Percentiles rank a stretch among this genome's conserved stretches.
Conservation (phyloP, 352 stramenopile species). For the Pythium insidiosum region DNA sequence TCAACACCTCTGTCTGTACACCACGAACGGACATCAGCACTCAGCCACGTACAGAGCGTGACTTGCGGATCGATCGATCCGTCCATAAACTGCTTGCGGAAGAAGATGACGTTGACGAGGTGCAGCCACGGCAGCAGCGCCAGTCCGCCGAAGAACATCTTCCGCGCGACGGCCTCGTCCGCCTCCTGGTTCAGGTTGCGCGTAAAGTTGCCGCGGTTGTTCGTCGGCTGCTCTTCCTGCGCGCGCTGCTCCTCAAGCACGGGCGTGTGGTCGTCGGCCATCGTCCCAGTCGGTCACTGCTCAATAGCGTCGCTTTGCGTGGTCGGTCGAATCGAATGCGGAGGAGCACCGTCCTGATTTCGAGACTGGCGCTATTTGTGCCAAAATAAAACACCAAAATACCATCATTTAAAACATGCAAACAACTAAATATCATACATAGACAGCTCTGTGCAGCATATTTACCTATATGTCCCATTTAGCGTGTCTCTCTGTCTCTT, state of each 20-base stretch:
- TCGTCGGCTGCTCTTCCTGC: conserved; percentile 17
- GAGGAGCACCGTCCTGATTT: too few relatives aligned
- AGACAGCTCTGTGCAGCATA: too few relatives aligned
- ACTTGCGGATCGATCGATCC: conserved; percentile 47
- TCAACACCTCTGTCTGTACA: not conserved
- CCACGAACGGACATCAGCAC: not conserved
- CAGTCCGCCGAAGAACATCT: conserved; percentile 81
- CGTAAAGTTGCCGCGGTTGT: conserved; percentile 86
- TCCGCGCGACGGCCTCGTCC: conserved; percentile 59
- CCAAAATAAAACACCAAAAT: too few relatives aligned
- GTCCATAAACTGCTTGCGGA: conserved; percentile 75
- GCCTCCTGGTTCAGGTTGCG: conserved; percentile 78
- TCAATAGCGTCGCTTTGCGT: too few relatives aligned
- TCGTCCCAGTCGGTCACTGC: too few relatives aligned
- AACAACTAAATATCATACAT: too few relatives aligned
- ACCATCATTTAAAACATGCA: too few relatives aligned
- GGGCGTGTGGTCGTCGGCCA: conserved; percentile 17
- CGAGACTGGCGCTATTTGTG: too few relatives aligned
- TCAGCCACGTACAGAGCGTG: conserved; percentile 56
- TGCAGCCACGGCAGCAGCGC: conserved; percentile 76
- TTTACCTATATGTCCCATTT: too few relatives aligned
- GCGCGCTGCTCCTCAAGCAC: conserved; percentile 16
- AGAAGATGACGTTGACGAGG: conserved; percentile 77
- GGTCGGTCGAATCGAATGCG: too few relatives aligned
- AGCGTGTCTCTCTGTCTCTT: too few relatives aligned